phyloP scores from a whole-genome alignment of 2,329 filamentous ascomycete species.

The Trichoderma cornu-damae region DNA sequence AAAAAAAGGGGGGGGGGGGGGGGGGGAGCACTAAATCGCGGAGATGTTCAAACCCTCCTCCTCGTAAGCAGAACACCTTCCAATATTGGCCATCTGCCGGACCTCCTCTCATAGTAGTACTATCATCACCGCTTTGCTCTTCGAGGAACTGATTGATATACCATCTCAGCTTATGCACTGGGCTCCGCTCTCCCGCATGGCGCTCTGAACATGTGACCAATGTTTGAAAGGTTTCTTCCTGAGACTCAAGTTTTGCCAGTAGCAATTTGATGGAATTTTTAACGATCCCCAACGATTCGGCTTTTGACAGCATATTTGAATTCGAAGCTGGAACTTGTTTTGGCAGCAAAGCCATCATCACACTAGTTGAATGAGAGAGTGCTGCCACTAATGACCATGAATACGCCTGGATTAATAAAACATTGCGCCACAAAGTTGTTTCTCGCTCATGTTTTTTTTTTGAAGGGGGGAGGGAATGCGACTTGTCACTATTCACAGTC shows the following conservation, averaged over 20 bases:
- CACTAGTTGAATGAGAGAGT: not conserved
- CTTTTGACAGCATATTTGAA: not conserved
- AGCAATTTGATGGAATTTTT: not conserved
- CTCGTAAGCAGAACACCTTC: not conserved
- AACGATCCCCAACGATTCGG: not conserved
- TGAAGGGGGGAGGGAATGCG: too few species aligned
- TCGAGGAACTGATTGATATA: not conserved
- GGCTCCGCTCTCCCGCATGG: slow-evolving; percentile 16
- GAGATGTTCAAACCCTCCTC: not conserved
- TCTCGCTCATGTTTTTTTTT: slow-evolving; percentile 3
- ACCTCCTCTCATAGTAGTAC: not conserved
- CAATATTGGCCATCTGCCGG: not conserved
- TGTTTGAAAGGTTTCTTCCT: not conserved
- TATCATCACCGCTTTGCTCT: not conserved
- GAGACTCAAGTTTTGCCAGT: not conserved
- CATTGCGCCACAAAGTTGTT: slow-evolving; percentile 5
- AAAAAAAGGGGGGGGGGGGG: not conserved
- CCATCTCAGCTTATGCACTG: not conserved
- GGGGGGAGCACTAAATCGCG: not conserved
- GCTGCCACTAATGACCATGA: slow-evolving; percentile 6
- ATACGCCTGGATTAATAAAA: slow-evolving; percentile 3
- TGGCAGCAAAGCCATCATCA: not conserved
- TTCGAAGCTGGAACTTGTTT: not conserved
- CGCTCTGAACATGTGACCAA: slow-evolving; percentile 7
- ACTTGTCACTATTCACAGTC: slow-evolving; percentile 8